Base-by-base conservation (phyloP, 805 yeast species). In the Wickerhamia fluorescens region DNA sequence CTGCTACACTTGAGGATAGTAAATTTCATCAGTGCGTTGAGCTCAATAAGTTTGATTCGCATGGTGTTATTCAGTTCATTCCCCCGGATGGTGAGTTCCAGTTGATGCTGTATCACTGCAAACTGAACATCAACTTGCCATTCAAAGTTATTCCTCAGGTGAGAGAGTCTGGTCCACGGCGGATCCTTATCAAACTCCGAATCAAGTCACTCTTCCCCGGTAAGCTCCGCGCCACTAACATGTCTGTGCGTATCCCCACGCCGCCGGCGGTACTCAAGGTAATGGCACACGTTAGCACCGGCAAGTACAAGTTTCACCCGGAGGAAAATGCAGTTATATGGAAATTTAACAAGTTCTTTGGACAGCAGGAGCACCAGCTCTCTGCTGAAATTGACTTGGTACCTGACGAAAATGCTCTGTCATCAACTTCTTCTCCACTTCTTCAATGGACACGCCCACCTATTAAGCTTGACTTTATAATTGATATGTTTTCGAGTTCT, bases 41-140 rank as follows among this genome's bases (percentile, higher is more conserved):
- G 36, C 61, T 85, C 32, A 72, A 73, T 34, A 70, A 73, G 41
- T 84, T 79, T 51, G 86, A 82, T 36, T 48, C 64, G 13, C 76
- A 78, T 15, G 61, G 81, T 23, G 58, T 72, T 14, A 79, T 87
- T 34, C 73, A 69, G 25, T 86, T 87, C 40, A 63, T 77, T 8
- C 95, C 95, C 3, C 95, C 95, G 2, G 95, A 86, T 55, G 94
- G 94, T 1, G 73, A 75, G 29, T 83, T 85, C 49, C 89, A 85
- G 51, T 67, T 87, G 35, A 78, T 87, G 88, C 66, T 73, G 20
- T 87, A 86, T 54, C 59, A 54, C 26, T 49, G 62, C 23, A 35
- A 44, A 10, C 59, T 45, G 44, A 73, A 75, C 38, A 58, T 82
- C 35, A 73, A 71, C 28, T 48, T 83, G 17, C 96, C 96, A 4